phyloP scores from a whole-genome alignment of 345 rosid species.

The Syzygium oleosum region DNA sequence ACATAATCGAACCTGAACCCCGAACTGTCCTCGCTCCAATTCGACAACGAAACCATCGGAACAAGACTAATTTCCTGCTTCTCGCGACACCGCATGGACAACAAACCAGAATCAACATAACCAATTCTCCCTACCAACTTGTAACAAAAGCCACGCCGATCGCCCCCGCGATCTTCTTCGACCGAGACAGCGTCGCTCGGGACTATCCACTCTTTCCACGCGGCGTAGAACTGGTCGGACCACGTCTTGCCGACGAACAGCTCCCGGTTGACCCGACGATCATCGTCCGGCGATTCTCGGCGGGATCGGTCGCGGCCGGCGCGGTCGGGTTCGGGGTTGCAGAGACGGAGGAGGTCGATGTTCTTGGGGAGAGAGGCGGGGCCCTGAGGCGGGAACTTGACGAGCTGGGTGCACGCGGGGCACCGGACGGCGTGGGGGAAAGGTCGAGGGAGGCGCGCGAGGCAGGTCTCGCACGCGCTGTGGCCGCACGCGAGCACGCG shows the following conservation, averaged over 20 bases:
- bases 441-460: conserved; percentile 50
- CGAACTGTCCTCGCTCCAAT: conserved; percentile 8
- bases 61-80: conserved; percentile 38
- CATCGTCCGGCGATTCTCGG: neutral
- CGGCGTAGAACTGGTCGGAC: conserved; percentile 53
- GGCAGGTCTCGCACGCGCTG: conserved; percentile 67
- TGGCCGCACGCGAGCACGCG: conserved; percentile 89
- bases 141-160: conserved; percentile 1
- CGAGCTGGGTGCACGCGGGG: conserved; percentile 81
- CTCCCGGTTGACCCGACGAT: neutral
- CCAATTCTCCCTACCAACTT: neutral
- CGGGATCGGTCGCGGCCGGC: neutral
- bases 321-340: conserved; percentile 3
- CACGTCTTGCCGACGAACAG: conserved; percentile 43
- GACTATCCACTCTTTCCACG: conserved; percentile 60
- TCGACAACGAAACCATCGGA: conserved; percentile 26
- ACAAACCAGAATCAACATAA: neutral
- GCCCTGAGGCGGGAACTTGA: conserved; percentile 68
- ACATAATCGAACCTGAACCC: conserved; percentile 41
- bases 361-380: conserved; percentile 74
- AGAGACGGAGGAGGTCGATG: conserved; percentile 64
- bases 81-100: neutral
- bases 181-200: conserved; percentile 28
- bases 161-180: conserved; percentile 2
- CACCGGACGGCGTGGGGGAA: conserved; percentile 65